Base-by-base conservation (phyloP, 371 early-diverging fungal species). In the Mucor piriformis region DNA sequence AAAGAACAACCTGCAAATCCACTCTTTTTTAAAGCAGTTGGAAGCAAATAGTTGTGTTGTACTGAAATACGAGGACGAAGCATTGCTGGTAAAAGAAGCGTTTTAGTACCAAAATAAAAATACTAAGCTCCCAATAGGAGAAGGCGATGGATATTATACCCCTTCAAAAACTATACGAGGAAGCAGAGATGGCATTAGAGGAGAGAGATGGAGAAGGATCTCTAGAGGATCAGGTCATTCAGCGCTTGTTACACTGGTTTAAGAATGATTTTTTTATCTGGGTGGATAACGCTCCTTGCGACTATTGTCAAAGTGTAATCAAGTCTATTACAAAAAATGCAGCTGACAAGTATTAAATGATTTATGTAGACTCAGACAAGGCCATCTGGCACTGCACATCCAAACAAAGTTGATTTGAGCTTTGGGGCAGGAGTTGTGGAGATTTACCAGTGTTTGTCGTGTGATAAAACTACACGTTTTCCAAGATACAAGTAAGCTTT, bases 181-280 rank as follows among this genome's bases (percentile, higher is more conserved):
- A 79, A 50, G 76, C 71, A 0, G 69, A 52, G 13, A 20, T 43
- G 4, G 8, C 8, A 6, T 29, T 29, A 29, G 29, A 29, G 29
- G 29, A 29, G 20, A 21, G 10, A 43, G 46, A 25, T 24, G 21
- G 46, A 8, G 56, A 62, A 1, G 61, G 50, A 0, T 57, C 64
- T 0, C 33, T 81, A 24, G 74, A 73, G 12, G 79, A 76, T 34
- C 23, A 52, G 12, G 66, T 82, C 15, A 61, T 77, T 18, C 67
- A 71, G 18, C 69, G 77, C 4, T 58, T 84, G 15, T 43, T 86
- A 55, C 69, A 76, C 40, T 86, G 86, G 86, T 86, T 86, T 62
- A 86, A 86, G 49, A 66, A 76, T 40, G 82, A 78, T 3, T 91
- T 81, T 49, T 90, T 91, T 70, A 72, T 63, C 10, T 91, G 92